A percentile compares a stretch with the other conserved stretches of the same genome.
phyloP scores from a whole-genome alignment of 179 eudicot genomes.

The Nepenthes alata region DNA sequence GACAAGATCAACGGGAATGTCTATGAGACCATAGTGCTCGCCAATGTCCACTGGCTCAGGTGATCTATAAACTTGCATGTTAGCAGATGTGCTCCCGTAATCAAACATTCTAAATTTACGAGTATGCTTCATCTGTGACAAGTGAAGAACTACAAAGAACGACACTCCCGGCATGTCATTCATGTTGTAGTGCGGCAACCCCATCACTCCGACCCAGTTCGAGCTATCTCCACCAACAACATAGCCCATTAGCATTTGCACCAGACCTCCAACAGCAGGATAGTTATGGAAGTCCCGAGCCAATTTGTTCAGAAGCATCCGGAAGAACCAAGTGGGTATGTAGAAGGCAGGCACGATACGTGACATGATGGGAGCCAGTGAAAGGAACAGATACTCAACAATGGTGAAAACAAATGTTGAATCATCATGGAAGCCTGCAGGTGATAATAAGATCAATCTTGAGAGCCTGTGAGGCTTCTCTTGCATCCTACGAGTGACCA shows the following conservation, averaged over 20 bases:
- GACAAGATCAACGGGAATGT: constrained; percentile 84
- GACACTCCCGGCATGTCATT: constrained; percentile 97
- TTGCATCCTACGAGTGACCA: constrained; percentile 48
- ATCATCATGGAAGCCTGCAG: constrained; percentile 91
- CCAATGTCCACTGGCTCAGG: constrained; percentile 78
- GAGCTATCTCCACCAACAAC: constrained; percentile 92
- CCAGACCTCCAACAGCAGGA: constrained; percentile 92
- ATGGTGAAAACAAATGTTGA: constrained; percentile 50
- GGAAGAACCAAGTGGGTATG: constrained; percentile 83
- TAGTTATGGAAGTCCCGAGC: constrained; percentile 88
- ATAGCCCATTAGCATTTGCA: constrained; percentile 87
- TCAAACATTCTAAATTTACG: constrained; percentile 78
- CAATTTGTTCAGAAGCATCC: constrained; percentile 82
- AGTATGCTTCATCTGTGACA: constrained; percentile 71
- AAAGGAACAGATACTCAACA: constrained; percentile 36
- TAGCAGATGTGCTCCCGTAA: constrained; percentile 57
- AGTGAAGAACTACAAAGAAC: constrained; percentile 67
- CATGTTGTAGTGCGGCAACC: constrained; percentile 87
- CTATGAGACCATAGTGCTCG: constrained; percentile 56
- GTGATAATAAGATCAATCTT: constrained; percentile 68
- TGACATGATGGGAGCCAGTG: constrained; percentile 55
- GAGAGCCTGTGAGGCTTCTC: constrained; percentile 75
- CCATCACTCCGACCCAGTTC: constrained; percentile 89
- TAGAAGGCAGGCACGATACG: constrained; percentile 73
- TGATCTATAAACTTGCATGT: constrained; percentile 60